A percentile compares a stretch with the other conserved stretches of the same genome.
Conservation (phyloP, 2,329 filamentous ascomycete genomes). For the Atkinsonella hypoxylon region DNA sequence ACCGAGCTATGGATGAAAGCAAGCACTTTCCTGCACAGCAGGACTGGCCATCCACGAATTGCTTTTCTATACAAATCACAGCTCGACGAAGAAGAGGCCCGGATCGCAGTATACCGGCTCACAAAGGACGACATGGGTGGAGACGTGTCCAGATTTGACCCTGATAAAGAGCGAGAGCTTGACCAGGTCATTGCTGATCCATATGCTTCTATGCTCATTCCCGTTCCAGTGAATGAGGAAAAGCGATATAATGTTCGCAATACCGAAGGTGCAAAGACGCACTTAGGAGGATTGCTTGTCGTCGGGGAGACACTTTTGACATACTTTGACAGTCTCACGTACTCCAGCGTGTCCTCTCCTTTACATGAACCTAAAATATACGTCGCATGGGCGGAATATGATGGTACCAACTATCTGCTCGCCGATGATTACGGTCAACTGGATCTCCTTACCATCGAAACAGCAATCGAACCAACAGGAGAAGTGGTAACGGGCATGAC, state of each 20-base stretch:
- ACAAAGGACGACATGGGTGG: slow-evolving; percentile 46
- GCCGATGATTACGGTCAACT: slow-evolving; percentile 84
- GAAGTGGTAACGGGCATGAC: slow-evolving; percentile 62
- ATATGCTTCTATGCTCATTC: slow-evolving; percentile 49
- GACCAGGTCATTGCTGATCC: slow-evolving; percentile 41
- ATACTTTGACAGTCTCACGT: slow-evolving; percentile 72
- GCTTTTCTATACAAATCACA: slow-evolving; percentile 46
- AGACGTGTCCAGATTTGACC: slow-evolving; percentile 42
- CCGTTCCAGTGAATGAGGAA: slow-evolving; percentile 43
- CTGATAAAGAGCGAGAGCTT: slow-evolving; percentile 41
- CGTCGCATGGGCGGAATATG: slow-evolving; percentile 80
- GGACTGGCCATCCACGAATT: slow-evolving; percentile 45
- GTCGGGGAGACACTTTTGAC: slow-evolving; percentile 71
- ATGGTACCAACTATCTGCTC: slow-evolving; percentile 72
- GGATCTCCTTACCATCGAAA: slow-evolving; percentile 70
- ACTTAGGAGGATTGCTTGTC: slow-evolving; percentile 58
- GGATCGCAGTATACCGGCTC: slow-evolving; percentile 46
- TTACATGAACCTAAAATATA: slow-evolving; percentile 72
- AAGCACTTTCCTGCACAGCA: slow-evolving; percentile 44
- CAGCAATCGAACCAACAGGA: slow-evolving; percentile 50
- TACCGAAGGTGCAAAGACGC: slow-evolving; percentile 38
- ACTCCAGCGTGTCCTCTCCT: slow-evolving; percentile 50
- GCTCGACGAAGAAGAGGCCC: slow-evolving; percentile 38
- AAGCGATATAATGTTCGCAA: slow-evolving; percentile 51
- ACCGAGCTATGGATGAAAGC: slow-evolving; percentile 49